Evolutionary conservation across 441 rosid species (phyloP).

Genomic region (Syzygium syzygioides): DNA sequence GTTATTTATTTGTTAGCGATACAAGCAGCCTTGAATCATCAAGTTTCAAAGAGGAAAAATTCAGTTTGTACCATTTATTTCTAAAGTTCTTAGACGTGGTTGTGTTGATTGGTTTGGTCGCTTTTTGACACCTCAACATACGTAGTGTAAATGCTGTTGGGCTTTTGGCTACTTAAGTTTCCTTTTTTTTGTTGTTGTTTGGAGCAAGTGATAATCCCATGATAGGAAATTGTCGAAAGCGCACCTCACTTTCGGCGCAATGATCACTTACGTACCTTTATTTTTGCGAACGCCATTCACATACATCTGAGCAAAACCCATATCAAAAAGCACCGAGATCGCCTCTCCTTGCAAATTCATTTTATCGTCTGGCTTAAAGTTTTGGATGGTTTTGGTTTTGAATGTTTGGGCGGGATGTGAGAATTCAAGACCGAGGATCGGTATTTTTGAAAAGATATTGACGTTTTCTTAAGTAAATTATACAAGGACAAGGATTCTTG

Average conservation of each 20-base stretch:
- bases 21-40: neutral
- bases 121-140: too few relatives aligned
- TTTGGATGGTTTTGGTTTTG: neutral
- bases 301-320: neutral
- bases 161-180: too few relatives aligned
- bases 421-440: neutral
- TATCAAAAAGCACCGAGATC: neutral
- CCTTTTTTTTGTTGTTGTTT: too few relatives aligned
- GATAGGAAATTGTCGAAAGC: neutral
- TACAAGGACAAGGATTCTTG: neutral
- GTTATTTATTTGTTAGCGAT: too few relatives aligned
- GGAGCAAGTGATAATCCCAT: too few relatives aligned
- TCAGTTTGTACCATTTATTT: too few relatives aligned
- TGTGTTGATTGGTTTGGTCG: too few relatives aligned
- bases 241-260: accelerated
- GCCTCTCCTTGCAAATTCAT: neutral
- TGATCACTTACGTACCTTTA: neutral
- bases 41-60: too few relatives aligned
- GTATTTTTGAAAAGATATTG: neutral
- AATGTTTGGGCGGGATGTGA: neutral
- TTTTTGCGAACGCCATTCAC: neutral
- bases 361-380: neutral
- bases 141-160: too few relatives aligned
- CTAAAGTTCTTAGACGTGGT: too few relatives aligned
- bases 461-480: neutral